Evolutionary conservation across 2,329 filamentous ascomycete species (phyloP).

Genomic region (Tolypocladium amazonense): DNA sequence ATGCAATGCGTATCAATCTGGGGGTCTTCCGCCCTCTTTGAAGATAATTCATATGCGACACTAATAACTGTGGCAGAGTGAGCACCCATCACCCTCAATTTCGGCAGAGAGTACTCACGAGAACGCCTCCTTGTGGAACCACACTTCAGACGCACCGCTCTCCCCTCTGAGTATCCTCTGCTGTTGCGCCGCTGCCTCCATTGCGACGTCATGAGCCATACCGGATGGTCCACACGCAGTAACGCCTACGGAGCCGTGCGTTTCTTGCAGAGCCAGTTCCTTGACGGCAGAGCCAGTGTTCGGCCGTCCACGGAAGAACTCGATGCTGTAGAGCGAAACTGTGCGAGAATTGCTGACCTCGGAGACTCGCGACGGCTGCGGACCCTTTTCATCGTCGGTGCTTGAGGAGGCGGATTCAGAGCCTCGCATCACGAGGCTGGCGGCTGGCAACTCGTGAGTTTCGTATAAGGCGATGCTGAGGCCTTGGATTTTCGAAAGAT

Average conservation of each 20-base stretch:
- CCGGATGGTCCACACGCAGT: constrained; percentile 12
- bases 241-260: constrained; percentile 8
- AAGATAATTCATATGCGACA: background rate
- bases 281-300: constrained; percentile 3
- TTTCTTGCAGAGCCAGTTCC: background rate
- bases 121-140: constrained; percentile 14
- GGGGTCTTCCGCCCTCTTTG: background rate
- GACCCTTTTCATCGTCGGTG: background rate
- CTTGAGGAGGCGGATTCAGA: background rate
- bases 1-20: background rate
- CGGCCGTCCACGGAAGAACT: constrained; percentile 9
- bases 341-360: background rate
- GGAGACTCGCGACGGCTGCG: background rate
- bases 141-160: constrained; percentile 9
- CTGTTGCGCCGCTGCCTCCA: constrained; percentile 10
- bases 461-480: constrained; percentile 5
- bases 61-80: background rate
- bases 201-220: constrained; percentile 11
- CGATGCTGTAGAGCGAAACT: constrained; percentile 1
- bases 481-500: constrained; percentile 1
- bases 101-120: constrained; percentile 4
- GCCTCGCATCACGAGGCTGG: background rate
- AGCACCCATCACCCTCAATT: background rate
- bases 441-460: background rate
- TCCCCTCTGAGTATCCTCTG: constrained; percentile 6